Conservation (phyloP, 129 eudicot genomes). For the Helianthus annuus region HanXRQr2.0-SUNRISE NC_035436.2:34919711-34920210, state of each 20-base stretch:
- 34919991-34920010: not conserved
- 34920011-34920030: slow-evolving; percentile 50
- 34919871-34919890: slow-evolving; percentile 99
- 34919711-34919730: slow-evolving; percentile 93
- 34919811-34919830: not conserved
- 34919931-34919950: slow-evolving; percentile 86
- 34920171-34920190: not conserved
- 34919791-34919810: not conserved
- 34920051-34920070: slow-evolving; percentile 98
- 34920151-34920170: too few relatives aligned
- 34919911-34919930: slow-evolving; percentile 94
- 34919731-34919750: slow-evolving; percentile 99
- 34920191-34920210: not conserved
- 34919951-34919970: not conserved
- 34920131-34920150: not conserved
- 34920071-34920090: slow-evolving; percentile 98
- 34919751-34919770: slow-evolving; percentile 81
- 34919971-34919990: not conserved
- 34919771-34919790: slow-evolving; percentile 5
- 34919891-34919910: slow-evolving; percentile 93
- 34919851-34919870: slow-evolving; percentile 37
- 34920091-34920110: slow-evolving; percentile 97
- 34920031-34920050: slow-evolving; percentile 90
- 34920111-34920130: slow-evolving; percentile 27
- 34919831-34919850: slow-evolving; percentile 18